These are phyloP conservation scores for Melaleuca quinquenervia DNA, from an alignment of 345 rosid genomes.

Conservation along the genomic window DNA sequence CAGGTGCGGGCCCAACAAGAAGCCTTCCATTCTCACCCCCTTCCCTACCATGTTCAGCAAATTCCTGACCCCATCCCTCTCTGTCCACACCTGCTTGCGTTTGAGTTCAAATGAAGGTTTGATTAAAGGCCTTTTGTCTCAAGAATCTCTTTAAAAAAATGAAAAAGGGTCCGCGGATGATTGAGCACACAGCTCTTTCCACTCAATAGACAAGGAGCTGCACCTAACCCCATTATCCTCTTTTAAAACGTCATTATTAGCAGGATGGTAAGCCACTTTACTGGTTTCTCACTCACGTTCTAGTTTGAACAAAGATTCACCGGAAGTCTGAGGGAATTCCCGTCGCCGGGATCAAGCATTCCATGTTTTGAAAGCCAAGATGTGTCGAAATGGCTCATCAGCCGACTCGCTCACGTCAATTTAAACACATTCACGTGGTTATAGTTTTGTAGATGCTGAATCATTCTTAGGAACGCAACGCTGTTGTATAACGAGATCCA, in stretches of 20 bases:
- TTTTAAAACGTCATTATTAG: neutral
- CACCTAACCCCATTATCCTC: neutral
- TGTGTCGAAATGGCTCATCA: neutral
- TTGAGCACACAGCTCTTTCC: neutral
- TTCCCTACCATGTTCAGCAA: conserved; percentile 34
- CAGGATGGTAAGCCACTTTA: neutral
- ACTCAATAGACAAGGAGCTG: neutral
- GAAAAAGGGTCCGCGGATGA: neutral
- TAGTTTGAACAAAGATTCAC: neutral
- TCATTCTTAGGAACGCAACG: neutral
- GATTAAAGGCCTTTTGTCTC: neutral
- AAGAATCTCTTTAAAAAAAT: neutral
- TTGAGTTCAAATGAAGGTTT: neutral
- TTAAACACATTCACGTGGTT: neutral
- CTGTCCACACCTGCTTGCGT: conserved; percentile 19
- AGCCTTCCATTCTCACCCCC: conserved; percentile 41
- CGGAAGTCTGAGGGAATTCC: neutral
- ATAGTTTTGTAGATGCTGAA: neutral
- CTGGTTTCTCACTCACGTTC: neutral
- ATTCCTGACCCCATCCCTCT: conserved; percentile 34
- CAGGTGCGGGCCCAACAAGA: conserved; percentile 11
- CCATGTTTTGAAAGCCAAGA: neutral
- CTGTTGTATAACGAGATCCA: neutral
- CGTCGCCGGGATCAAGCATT: neutral
- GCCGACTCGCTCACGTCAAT: neutral